Percentiles rank a stretch among this genome's conserved stretches.
Evolutionary conservation across 257 asterid species (phyloP).

Genomic region (Nemophila menziesii): DNA sequence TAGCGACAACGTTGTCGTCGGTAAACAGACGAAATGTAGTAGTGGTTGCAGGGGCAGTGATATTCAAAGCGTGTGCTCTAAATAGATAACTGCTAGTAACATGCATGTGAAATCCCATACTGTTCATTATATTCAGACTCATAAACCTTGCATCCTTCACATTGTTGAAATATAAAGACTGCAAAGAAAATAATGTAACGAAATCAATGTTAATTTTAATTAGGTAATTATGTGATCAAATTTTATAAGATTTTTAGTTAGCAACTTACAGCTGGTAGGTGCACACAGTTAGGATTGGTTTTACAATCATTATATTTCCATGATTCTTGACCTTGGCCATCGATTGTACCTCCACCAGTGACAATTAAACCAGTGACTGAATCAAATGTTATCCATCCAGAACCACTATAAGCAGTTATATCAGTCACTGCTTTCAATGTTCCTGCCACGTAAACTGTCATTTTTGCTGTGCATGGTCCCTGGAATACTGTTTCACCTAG

Average conservation of each 20-base stretch:
- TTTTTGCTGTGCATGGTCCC: conserved; percentile 54
- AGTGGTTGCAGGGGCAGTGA: conserved; percentile 37
- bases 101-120: conserved; percentile 75
- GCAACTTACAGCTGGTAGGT: conserved; percentile 38
- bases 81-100: conserved; percentile 28
- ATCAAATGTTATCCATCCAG: conserved; percentile 43
- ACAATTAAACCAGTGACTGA: conserved; percentile 25
- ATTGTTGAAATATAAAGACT: conserved; percentile 36
- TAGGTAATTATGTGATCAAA: neutral
- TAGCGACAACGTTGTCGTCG: no score
- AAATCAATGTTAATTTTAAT: neutral
- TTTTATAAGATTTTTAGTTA: neutral
- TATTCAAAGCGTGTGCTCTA: conserved; percentile 20
- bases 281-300: conserved; percentile 27
- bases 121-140: conserved; percentile 27
- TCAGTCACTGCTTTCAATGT: conserved; percentile 39
- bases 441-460: conserved; percentile 30
- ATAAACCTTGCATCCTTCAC: conserved; percentile 32
- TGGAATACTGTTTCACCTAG: conserved; percentile 26
- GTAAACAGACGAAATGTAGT: no score
- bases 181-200: conserved; percentile 1
- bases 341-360: conserved; percentile 49
- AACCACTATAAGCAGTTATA: conserved; percentile 25
- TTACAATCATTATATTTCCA: conserved; percentile 54
- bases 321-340: conserved; percentile 35